phyloP scores from a whole-genome alignment of 1,284 basidiomycete genomes.

The Ganoderma sinense region DNA sequence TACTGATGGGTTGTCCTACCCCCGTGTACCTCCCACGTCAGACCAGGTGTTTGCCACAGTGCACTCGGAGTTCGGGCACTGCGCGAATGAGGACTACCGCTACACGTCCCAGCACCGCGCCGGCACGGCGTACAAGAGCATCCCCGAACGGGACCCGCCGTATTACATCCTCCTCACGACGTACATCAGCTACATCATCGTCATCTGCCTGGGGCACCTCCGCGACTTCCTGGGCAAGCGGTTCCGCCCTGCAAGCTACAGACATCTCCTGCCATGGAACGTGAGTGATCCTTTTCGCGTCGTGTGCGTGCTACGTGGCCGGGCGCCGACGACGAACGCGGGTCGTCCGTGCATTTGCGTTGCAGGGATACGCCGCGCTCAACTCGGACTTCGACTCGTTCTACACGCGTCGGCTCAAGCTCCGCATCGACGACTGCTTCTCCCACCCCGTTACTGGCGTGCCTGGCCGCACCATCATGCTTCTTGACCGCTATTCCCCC shows the following conservation, averaged over 20 bases:
- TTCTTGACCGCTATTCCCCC: constrained; percentile 85
- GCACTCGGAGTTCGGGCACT: constrained; percentile 90
- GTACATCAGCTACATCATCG: constrained; percentile 89
- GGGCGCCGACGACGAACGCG: constrained; percentile 9
- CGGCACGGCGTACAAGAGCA: constrained; percentile 56
- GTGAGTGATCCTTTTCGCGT: constrained; percentile 56
- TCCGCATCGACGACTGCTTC: constrained; percentile 96
- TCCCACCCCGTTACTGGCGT: constrained; percentile 94
- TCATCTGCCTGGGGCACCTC: constrained; percentile 91
- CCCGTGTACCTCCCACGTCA: constrained; percentile 72
- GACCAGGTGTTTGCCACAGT: constrained; percentile 78
- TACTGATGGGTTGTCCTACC: constrained; percentile 62
- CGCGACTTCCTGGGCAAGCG: constrained; percentile 96
- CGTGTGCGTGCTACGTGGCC: constrained; percentile 11
- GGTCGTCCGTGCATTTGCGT: constrained; percentile 15
- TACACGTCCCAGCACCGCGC: constrained; percentile 69
- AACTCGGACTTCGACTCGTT: constrained; percentile 99
- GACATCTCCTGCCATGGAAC: constrained; percentile 83
- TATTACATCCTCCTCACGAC: constrained; percentile 94
- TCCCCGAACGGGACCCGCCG: constrained; percentile 81
- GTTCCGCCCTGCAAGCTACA: constrained; percentile 76
- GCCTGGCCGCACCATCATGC: constrained; percentile 91
- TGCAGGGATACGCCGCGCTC: constrained; percentile 92
- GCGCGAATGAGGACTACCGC: constrained; percentile 75
- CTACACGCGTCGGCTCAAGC: constrained; percentile 96